A percentile compares a stretch with the other conserved stretches of the same genome.
Evolutionary conservation across 2,329 filamentous ascomycete genomes (phyloP).

Genomic region (Knoxdaviesia capensis): DNA sequence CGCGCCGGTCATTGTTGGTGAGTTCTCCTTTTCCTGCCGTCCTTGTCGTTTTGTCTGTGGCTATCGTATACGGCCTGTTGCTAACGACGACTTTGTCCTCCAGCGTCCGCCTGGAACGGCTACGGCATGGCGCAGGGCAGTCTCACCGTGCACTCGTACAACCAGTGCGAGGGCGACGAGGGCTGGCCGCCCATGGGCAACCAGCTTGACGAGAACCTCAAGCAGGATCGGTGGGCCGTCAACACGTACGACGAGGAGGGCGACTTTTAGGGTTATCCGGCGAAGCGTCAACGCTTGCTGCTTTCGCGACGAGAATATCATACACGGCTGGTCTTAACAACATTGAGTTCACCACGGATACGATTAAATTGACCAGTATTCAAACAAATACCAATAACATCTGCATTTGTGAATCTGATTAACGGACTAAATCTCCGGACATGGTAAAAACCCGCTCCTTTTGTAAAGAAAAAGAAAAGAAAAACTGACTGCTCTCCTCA

Average conservation of each 20-base stretch:
- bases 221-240: conserved; percentile 6
- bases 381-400: not conserved
- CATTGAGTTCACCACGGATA: not conserved
- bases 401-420: not conserved
- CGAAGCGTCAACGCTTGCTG: not conserved
- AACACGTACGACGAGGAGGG: not conserved
- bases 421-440: not conserved
- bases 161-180: conserved; percentile 38
- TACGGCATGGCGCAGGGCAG: conserved; percentile 54
- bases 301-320: not conserved
- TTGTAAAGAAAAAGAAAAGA: not conserved
- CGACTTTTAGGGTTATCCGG: not conserved
- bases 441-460: not conserved
- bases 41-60: not conserved
- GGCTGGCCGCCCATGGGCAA: conserved; percentile 37
- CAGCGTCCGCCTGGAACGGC: conserved; percentile 69
- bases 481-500: not conserved
- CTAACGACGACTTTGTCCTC: not conserved
- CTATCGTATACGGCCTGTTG: not conserved
- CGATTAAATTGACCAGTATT: not conserved
- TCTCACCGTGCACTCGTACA: conserved; percentile 61
- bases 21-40: conserved; percentile 10
- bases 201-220: conserved; percentile 39
- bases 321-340: too few species aligned
- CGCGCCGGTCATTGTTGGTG: conserved; percentile 55